These are phyloP conservation scores for Adansonia digitata DNA, from an alignment of 345 rosid species.

Conservation along the genomic window DNA sequence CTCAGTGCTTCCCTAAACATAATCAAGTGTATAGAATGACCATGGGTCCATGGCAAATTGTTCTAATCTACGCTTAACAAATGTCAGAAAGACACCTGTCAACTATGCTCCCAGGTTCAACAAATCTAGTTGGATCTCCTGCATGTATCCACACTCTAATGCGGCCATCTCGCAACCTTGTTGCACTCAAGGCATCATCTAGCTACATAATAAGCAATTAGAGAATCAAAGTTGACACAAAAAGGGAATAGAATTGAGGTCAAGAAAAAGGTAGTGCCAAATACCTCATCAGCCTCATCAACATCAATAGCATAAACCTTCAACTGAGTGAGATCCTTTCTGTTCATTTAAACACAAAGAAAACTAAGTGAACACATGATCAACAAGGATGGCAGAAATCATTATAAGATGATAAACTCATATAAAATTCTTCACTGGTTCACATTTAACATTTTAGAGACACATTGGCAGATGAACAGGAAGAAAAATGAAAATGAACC, in stretches of 20 bases:
- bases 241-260: not conserved
- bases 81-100: slow-evolving; percentile 57
- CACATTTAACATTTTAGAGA: not conserved
- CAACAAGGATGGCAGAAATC: not conserved
- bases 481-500: not conserved
- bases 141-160: slow-evolving; percentile 93
- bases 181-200: slow-evolving; percentile 94
- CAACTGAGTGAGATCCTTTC: slow-evolving; percentile 76
- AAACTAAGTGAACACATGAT: slow-evolving; percentile 19
- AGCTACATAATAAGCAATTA: slow-evolving; percentile 43
- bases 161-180: slow-evolving; percentile 75
- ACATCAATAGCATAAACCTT: slow-evolving; percentile 98
- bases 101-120: slow-evolving; percentile 66
- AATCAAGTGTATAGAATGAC: slow-evolving; percentile 17
- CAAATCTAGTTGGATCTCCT: slow-evolving; percentile 78
- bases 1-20: slow-evolving; percentile 72
- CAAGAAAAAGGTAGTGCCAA: slow-evolving; percentile 3
- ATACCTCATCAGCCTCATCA: slow-evolving; percentile 99
- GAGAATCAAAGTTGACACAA: slow-evolving; percentile 8
- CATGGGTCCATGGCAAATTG: no score
- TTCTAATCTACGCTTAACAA: slow-evolving; percentile 1
- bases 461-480: not conserved
- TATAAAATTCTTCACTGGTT: not conserved
- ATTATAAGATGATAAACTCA: not conserved
- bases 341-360: slow-evolving; percentile 42